These are phyloP conservation scores for Neurospora intermedia DNA, from an alignment of 495 filamentous ascomycete species.

Conservation along the genomic window DNA sequence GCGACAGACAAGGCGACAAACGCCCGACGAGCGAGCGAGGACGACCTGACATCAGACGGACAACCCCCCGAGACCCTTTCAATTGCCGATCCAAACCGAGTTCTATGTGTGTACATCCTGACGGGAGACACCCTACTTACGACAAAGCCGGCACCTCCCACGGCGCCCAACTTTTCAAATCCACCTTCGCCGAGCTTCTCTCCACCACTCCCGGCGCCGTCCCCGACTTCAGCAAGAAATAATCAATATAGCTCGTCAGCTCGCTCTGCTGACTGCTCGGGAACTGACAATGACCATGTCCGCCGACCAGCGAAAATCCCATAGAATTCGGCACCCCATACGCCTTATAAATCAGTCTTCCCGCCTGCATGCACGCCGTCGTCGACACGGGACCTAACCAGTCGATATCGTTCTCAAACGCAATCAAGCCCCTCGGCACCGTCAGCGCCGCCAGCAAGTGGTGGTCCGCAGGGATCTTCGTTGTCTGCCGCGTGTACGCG, in stretches of 20 bases:
- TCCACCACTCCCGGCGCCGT: slow-evolving; percentile 28
- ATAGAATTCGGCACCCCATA: slow-evolving; percentile 39
- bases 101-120: no score
- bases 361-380: slow-evolving; percentile 46
- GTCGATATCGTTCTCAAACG: slow-evolving; percentile 46
- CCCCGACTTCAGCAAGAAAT: slow-evolving; percentile 25
- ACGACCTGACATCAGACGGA: not conserved
- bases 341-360: slow-evolving; percentile 39
- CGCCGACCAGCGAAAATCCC: slow-evolving; percentile 44
- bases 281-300: slow-evolving; percentile 46
- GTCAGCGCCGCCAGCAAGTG: slow-evolving; percentile 39
- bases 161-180: slow-evolving; percentile 29
- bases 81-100: not conserved
- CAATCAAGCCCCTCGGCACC: slow-evolving; percentile 36
- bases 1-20: not conserved
- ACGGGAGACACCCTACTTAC: slow-evolving; percentile 14
- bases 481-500: slow-evolving; percentile 22
- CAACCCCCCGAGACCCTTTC: not conserved
- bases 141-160: slow-evolving; percentile 30
- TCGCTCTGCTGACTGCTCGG: slow-evolving; percentile 38
- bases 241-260: slow-evolving; percentile 41
- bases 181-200: slow-evolving; percentile 27
- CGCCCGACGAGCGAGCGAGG: no score
- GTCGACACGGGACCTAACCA: slow-evolving; percentile 43
- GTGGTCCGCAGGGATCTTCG: slow-evolving; percentile 38